phyloP scores from a whole-genome alignment of 805 yeast genomes.

The Cyberlindnera amylophila region DNA sequence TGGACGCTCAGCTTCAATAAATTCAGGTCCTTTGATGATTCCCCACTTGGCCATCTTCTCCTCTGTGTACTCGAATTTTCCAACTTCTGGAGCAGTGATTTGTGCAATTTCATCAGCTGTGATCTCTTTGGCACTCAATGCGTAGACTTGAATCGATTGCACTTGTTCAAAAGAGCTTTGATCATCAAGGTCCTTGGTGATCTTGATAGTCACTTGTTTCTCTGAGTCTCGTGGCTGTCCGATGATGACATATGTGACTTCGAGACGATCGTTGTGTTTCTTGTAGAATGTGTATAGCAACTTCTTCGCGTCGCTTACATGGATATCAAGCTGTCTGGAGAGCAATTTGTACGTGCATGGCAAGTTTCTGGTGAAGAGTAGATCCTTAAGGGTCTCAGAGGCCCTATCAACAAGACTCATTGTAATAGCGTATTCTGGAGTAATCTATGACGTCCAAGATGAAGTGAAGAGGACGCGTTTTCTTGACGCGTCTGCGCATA shows the following conservation, averaged over 20 bases:
- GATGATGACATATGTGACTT: conserved; percentile 39
- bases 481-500: no score
- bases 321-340: conserved; percentile 37
- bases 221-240: conserved; percentile 29
- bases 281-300: conserved; percentile 37
- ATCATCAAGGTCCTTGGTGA: conserved; percentile 27
- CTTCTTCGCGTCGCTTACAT: conserved; percentile 37
- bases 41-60: conserved; percentile 24
- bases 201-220: conserved; percentile 16
- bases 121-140: conserved; percentile 28
- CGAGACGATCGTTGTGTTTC: conserved; percentile 33
- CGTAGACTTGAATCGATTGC: conserved; percentile 36
- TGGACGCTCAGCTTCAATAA: conserved; percentile 6
- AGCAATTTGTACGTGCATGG: conserved; percentile 39
- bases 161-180: conserved; percentile 30
- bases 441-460: no score
- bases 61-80: conserved; percentile 9
- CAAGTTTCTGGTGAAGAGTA: conserved; percentile 14
- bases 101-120: conserved; percentile 18
- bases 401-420: no score
- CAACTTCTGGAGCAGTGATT: conserved; percentile 11
- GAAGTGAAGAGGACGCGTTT: no score
- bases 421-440: no score
- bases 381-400: conserved; percentile 7
- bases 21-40: conserved; percentile 23